Evolutionary conservation across 805 yeast species (phyloP), one percentile per base, ranked within the genome.

Genomic region (Candida chauliodis): DNA sequence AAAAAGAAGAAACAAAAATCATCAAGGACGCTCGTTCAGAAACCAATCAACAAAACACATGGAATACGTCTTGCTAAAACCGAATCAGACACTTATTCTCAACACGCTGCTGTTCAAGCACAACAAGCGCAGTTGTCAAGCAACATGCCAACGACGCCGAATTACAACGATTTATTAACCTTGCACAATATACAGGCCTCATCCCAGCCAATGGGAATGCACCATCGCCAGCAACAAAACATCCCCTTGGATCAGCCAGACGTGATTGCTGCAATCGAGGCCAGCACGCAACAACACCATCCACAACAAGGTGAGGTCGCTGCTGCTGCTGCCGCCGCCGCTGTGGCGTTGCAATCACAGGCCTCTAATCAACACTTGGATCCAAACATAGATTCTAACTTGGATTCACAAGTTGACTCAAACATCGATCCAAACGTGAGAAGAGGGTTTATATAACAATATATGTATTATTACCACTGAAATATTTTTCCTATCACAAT

Each of bases 381-480:
- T 45, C 70, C 72, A 8, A 66, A 64, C 43, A 71, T 67, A 28
- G 71, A 65, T 47, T 69, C 71, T 3, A 62, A 63, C 41, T 71
- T 64, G 33, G 70, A 59, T 46, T 69, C 61, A 21, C 69, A 63
- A 42, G 69, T 63, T 50, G 66, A 63, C 41, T 53, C 66, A 16
- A 66, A 59, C 18, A 27, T 27, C 10, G 33, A 38, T 25, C 23
- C 33, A 8, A 18, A 30, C 11, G 33, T 18, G 4, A 30, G 23
- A 30, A 30, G 23, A 6, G 16, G 33, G 21, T 31, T 15, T 21
- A 15, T 31, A 21, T 21, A 31, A 14, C 32, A 29, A 21, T 31
- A n/a, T 8, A 29, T n/a, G n/a, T n/a, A n/a, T n/a, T n/a, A n/a
- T n/a, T n/a, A n/a, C n/a, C n/a, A n/a, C n/a, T n/a, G n/a, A n/a